A percentile compares a stretch with the other conserved stretches of the same genome.
Evolutionary conservation across 2,329 filamentous ascomycete species (phyloP).

Genomic region (Aspergillus melleus): DNA sequence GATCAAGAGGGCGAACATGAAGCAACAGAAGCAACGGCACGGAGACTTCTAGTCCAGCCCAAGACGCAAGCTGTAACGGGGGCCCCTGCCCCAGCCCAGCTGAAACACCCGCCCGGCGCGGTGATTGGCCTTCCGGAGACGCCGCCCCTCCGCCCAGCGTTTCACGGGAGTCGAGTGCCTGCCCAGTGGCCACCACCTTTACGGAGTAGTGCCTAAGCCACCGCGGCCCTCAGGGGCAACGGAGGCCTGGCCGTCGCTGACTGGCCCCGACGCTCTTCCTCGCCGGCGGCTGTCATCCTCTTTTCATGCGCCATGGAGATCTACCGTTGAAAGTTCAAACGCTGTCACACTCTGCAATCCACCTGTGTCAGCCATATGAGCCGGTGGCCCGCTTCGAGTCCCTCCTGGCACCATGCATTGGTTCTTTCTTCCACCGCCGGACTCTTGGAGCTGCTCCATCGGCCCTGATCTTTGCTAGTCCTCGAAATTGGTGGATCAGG

Average conservation of each 20-base stretch:
- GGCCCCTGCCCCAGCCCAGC: too few species aligned
- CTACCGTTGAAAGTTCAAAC: not conserved
- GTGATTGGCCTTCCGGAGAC: not conserved
- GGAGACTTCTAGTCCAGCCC: too few species aligned
- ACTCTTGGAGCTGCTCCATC: too few species aligned
- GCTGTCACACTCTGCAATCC: not conserved
- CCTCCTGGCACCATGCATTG: conserved; percentile 5
- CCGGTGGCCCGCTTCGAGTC: not conserved
- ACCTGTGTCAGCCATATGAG: conserved; percentile 21
- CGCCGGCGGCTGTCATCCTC: too few species aligned
- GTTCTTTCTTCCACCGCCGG: not conserved
- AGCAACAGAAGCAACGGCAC: too few species aligned
- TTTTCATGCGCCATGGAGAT: not conserved
- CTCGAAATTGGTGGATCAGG: not conserved
- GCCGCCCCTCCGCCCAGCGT: not conserved
- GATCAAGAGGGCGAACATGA: too few species aligned
- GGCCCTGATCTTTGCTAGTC: not conserved
- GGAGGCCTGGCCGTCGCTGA: not conserved
- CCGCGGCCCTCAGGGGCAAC: too few species aligned
- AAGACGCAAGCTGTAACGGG: too few species aligned
- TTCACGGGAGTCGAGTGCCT: not conserved
- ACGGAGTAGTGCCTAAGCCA: too few species aligned
- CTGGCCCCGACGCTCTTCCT: not conserved
- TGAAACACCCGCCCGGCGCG: not conserved
- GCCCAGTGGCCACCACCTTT: too few species aligned